Base-by-base conservation (phyloP, 23 red algal genomes). In the Gracilaria domingensis region DNA sequence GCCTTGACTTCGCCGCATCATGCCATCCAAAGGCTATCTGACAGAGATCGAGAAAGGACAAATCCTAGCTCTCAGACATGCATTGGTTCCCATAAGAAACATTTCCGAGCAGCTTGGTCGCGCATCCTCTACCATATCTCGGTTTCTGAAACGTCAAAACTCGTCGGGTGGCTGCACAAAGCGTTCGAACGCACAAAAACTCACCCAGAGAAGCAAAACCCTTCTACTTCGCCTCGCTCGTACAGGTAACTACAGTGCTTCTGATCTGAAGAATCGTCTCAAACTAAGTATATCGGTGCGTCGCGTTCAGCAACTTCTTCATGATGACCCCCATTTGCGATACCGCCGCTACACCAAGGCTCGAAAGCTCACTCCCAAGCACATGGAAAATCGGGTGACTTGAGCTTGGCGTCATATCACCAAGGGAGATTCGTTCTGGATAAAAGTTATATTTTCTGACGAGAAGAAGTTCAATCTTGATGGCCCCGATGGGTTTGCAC, bases 401-500 rank as follows among this genome's bases (percentile, higher is more conserved):
- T 74, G 67, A 25, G 21, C 67, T 20, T 3, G 67, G 8, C 67
- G 67, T 17, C 18, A 30, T 2, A 29, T 74, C 16, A n/a, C 67
- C 12, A 5, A 29, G 2, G 67, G 25, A 29, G 67, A 74, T 25
- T 38, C 67, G 39, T 4, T 14, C 30, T 4, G 21, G 21, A 40
- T 38, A 45, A 29, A 74, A 74, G 24, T 74, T 17, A 74, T 74
- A n/a, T n/a, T n/a, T n/a, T n/a, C n/a, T n/a, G n/a, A n/a, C n/a
- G n/a, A n/a, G n/a, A n/a, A n/a, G n/a, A n/a, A n/a, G n/a, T n/a
- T n/a, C n/a, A n/a, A n/a, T 74, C 30, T 74, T 12, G 67, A 74
- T 45, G 21, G 2, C 4, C 67, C 39, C 6, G 39, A 74, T 18
- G 21, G 67, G 4, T 20, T n/a, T 6, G 39, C 18, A 11, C 2